Conservation (phyloP, 2,329 filamentous ascomycete genomes). For the Mollisiaceae sp. region DNA sequence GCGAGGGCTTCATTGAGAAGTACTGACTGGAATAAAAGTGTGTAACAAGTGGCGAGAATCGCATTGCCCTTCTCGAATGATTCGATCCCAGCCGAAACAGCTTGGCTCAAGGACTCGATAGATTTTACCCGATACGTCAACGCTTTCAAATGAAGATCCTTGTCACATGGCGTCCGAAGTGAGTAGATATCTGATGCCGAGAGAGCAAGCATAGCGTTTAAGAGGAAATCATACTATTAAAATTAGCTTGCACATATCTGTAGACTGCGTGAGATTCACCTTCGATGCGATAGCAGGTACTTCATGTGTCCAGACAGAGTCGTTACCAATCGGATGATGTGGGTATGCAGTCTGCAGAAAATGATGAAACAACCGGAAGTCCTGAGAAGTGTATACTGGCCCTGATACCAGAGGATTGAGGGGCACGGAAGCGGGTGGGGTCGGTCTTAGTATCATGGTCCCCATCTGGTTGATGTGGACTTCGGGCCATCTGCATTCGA, state of each 20-base stretch:
- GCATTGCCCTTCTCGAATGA: slow-evolving; percentile 62
- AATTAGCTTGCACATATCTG: background rate
- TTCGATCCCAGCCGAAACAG: slow-evolving; percentile 45
- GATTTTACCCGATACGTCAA: slow-evolving; percentile 70
- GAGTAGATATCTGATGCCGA: slow-evolving; percentile 64
- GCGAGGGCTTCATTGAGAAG: slow-evolving; percentile 61
- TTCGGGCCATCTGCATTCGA: slow-evolving; percentile 67
- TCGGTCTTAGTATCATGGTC: slow-evolving; percentile 27
- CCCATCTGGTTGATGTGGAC: slow-evolving; percentile 55
- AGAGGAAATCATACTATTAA: slow-evolving; percentile 65
- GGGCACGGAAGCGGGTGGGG: slow-evolving; percentile 6
- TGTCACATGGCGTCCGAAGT: slow-evolving; percentile 47
- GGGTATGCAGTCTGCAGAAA: slow-evolving; percentile 67
- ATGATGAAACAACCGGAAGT: slow-evolving; percentile 73
- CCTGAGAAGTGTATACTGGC: slow-evolving; percentile 63
- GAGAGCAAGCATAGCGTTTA: slow-evolving; percentile 72
- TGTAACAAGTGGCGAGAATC: slow-evolving; percentile 63
- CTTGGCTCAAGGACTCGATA: slow-evolving; percentile 55
- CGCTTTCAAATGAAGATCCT: slow-evolving; percentile 50
- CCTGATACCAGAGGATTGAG: slow-evolving; percentile 45
- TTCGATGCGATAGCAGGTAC: slow-evolving; percentile 70
- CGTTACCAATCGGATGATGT: slow-evolving; percentile 67
- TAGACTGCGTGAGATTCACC: slow-evolving; percentile 45
- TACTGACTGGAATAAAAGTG: slow-evolving; percentile 63
- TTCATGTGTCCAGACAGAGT: slow-evolving; percentile 70